These are phyloP conservation scores for Panaeolus cyanescens DNA, from an alignment of 768 basidiomycete species.

Conservation along the genomic window DNA sequence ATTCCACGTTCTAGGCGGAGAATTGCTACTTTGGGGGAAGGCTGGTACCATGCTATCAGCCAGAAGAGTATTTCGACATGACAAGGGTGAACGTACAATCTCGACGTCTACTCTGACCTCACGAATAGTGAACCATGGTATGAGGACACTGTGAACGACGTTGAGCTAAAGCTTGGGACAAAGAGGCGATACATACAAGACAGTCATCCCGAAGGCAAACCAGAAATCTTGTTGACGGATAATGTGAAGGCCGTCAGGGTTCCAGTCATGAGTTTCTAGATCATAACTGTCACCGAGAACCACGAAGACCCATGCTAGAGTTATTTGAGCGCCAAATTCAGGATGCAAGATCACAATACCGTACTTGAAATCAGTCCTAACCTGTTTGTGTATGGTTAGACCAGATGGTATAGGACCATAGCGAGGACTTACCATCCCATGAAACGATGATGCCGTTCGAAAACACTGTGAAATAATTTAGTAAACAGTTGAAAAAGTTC, in stretches of 20 bases:
- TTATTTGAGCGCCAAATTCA: slow-evolving; percentile 6
- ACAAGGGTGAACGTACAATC: slow-evolving; percentile 50
- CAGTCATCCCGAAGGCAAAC: slow-evolving; percentile 74
- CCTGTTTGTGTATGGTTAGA: slow-evolving; percentile 26
- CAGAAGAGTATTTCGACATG: not conserved
- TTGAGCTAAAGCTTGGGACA: not conserved
- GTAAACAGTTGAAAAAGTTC: not conserved
- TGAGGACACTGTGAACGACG: slow-evolving; percentile 48
- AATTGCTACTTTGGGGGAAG: slow-evolving; percentile 79
- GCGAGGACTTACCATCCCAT: slow-evolving; percentile 70
- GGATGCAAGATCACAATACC: slow-evolving; percentile 16
- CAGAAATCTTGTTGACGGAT: slow-evolving; percentile 77
- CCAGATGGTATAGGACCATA: not conserved
- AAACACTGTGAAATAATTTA: slow-evolving; percentile 47
- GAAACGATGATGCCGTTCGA: slow-evolving; percentile 82
- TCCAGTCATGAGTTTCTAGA: slow-evolving; percentile 55
- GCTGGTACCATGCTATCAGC: slow-evolving; percentile 37
- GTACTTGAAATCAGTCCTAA: slow-evolving; percentile 54
- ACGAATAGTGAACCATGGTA: slow-evolving; percentile 79
- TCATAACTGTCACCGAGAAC: slow-evolving; percentile 71
- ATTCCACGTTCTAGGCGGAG: slow-evolving; percentile 82
- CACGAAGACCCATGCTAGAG: slow-evolving; percentile 65
- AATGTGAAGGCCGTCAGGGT: slow-evolving; percentile 57
- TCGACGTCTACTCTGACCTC: slow-evolving; percentile 79
- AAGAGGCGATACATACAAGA: slow-evolving; percentile 50